phyloP scores from a whole-genome alignment of 2,329 filamentous ascomycete genomes.

The Colletotrichum noveboracense region DNA sequence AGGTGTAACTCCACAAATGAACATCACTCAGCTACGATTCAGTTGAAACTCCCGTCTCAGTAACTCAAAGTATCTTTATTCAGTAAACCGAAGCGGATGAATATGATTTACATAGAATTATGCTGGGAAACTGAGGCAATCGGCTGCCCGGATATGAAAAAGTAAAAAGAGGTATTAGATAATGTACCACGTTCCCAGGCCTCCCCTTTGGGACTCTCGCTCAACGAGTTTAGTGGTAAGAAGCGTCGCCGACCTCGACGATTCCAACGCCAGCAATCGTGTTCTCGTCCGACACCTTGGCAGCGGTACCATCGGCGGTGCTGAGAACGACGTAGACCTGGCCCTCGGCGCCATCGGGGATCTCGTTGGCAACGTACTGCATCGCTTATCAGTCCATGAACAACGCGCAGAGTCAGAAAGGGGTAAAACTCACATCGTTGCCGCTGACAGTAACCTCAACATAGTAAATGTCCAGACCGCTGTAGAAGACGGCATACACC shows the following conservation, averaged over 20 bases:
- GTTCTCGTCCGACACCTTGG: slow-evolving; percentile 37
- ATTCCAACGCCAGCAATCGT: slow-evolving; percentile 42
- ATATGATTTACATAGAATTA: background rate
- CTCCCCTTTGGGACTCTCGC: background rate
- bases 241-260: slow-evolving; percentile 28
- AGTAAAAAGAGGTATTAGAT: background rate
- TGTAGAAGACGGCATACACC: slow-evolving; percentile 39
- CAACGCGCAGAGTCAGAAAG: slow-evolving; percentile 2
- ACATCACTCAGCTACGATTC: background rate
- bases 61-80: background rate
- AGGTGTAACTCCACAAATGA: background rate
- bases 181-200: background rate
- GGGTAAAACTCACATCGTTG: slow-evolving; percentile 24
- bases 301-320: slow-evolving; percentile 35
- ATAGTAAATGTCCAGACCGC: slow-evolving; percentile 29
- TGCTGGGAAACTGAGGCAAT: background rate
- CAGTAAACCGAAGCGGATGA: background rate
- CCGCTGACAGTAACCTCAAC: background rate
- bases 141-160: background rate
- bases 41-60: background rate
- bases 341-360: slow-evolving; percentile 35
- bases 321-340: slow-evolving; percentile 46
- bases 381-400: slow-evolving; percentile 18
- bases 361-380: slow-evolving; percentile 25
- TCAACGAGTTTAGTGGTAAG: background rate